These are phyloP conservation scores for Leptoxyphium fumago DNA, from an alignment of 2,329 filamentous ascomycete genomes.

Conservation along the genomic window DNA sequence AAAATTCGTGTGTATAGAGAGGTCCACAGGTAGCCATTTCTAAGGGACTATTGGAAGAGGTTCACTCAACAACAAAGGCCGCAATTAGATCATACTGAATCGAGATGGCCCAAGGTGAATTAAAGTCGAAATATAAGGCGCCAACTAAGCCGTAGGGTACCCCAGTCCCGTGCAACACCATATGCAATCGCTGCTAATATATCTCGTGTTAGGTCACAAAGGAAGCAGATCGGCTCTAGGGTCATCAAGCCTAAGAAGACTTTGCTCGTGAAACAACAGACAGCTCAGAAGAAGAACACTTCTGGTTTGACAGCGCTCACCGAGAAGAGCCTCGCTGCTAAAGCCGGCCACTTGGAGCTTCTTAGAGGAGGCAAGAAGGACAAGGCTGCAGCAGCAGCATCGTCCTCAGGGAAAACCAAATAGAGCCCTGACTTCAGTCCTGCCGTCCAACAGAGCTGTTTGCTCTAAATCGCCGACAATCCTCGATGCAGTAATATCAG, in stretches of 20 bases:
- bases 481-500: no score
- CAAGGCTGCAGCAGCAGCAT: slow-evolving; percentile 18
- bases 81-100: no score
- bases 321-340: slow-evolving; percentile 50
- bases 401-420: slow-evolving; percentile 12
- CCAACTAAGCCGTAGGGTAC: not conserved
- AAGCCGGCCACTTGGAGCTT: slow-evolving; percentile 56
- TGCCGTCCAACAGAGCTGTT: no score
- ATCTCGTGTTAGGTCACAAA: slow-evolving; percentile 10
- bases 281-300: slow-evolving; percentile 51
- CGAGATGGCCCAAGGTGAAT: not conserved
- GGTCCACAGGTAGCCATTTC: no score
- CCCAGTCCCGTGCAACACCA: not conserved
- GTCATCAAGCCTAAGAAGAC: slow-evolving; percentile 54
- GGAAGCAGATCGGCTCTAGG: slow-evolving; percentile 34
- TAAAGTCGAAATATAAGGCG: not conserved
- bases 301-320: slow-evolving; percentile 49
- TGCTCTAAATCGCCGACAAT: no score
- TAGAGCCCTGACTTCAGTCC: no score
- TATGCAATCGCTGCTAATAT: not conserved
- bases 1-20: no score
- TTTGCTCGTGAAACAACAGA: slow-evolving; percentile 43
- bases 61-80: no score
- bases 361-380: slow-evolving; percentile 52
- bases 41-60: no score